These are phyloP conservation scores for Aspergillus taichungensis DNA, from an alignment of 495 filamentous ascomycete species.

Conservation along the genomic window DNA sequence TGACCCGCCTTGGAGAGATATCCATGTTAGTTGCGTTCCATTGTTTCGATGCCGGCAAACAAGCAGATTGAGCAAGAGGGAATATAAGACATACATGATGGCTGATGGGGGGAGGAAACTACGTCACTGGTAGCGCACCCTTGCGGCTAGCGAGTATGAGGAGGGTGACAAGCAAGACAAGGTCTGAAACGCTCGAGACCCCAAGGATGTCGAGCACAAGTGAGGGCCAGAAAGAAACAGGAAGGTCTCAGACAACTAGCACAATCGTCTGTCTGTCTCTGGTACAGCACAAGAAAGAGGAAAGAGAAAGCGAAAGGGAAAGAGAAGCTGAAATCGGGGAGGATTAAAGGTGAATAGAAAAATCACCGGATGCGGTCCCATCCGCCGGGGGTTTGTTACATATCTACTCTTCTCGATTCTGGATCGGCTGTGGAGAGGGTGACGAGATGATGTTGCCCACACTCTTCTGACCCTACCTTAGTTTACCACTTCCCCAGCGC, in stretches of 20 bases:
- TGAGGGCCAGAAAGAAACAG: background rate
- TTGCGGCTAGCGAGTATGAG: too few relatives aligned
- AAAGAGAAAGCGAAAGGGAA: background rate
- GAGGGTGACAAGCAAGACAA: too few relatives aligned
- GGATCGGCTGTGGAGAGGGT: conserved; percentile 13
- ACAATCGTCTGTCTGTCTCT: too few relatives aligned
- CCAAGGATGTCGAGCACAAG: background rate
- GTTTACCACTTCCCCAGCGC: conserved; percentile 1
- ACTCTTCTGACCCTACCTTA: background rate
- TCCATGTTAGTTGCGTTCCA: too few relatives aligned
- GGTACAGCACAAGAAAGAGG: background rate
- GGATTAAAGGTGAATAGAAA: background rate
- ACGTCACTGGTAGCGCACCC: conserved; percentile 11
- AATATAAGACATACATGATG: conserved; percentile 20
- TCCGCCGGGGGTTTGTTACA: conserved; percentile 16
- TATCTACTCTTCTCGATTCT: background rate
- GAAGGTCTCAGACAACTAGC: background rate
- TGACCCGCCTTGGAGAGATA: conserved; percentile 58
- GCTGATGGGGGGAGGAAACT: background rate
- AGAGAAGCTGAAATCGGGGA: background rate
- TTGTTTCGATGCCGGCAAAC: background rate
- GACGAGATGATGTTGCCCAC: conserved; percentile 7
- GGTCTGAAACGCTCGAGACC: too few relatives aligned
- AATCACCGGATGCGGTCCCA: conserved; percentile 1
- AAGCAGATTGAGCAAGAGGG: background rate